Base-by-base conservation (phyloP, 179 eudicot genomes). In the Silene coronaria region DNA sequence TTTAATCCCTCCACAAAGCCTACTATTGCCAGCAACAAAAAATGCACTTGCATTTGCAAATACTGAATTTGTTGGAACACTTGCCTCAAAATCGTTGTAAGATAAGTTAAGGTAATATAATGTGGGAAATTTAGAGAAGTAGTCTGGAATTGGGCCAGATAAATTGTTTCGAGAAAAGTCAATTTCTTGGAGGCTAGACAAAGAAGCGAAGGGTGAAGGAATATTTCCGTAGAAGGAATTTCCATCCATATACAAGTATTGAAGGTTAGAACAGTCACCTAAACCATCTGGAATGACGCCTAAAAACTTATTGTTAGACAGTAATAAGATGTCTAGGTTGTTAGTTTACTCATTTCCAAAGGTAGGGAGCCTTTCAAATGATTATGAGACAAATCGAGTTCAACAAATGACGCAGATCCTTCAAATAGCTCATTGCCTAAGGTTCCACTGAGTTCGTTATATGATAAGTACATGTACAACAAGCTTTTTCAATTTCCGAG, bases 401-500 rank as follows among this genome's bases (percentile, higher is more conserved):
- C 1, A 23, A 67, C 12, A 5, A 72, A 66, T 4, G 57, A 60
- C 4, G 79, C 46, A 2, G 79, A 64, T 1, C 76, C 67, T 19
- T 1, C 6, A 5, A 81, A 68, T 7, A 81, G 28, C 53, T 78
- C 48, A n/a, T n/a, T 5, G 3, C 78, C 80, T 9, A 80, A 69
- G 0, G 57, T 30, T n/a, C 86, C 84, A n/a, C 11, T 51, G 10
- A 82, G 74, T 6, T 36, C 21, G 45, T 75, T 82, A 11, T 23
- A 3, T 2, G 58, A 24, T 23, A 78, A 27, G 8, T 42, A 6
- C 36, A 79, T 22, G 36, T 11, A 22, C 24, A 38, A 48, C 62
- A 81, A 51, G 45, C 22, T 28, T 72, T 34, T 59, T 57, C 83
- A 81, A 23, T 48, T 73, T 22, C 77, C 77, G 22, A 77, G 51